Conservation (phyloP, 805 yeast genomes). For the Millerozyma miso region DNA sequence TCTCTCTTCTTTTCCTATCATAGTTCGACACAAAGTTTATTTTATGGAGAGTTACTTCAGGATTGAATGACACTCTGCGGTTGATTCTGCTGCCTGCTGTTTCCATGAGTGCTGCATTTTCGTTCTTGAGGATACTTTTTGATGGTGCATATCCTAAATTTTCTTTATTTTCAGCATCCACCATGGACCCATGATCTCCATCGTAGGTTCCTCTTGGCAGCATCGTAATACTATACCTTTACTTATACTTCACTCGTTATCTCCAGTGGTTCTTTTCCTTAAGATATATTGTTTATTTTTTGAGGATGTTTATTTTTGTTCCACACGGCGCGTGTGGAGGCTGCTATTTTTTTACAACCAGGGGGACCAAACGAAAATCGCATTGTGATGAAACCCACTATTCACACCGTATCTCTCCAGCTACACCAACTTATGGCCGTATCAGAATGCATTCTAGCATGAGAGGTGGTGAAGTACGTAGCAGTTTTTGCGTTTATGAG, state of each 20-base stretch:
- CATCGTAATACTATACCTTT: no score
- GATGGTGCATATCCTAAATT: constrained; percentile 5
- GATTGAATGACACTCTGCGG: constrained; percentile 74
- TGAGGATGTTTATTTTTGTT: background rate
- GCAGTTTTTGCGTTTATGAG: no score
- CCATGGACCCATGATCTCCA: background rate
- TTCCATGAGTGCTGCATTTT: constrained; percentile 18
- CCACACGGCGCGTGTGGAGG: background rate
- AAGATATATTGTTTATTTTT: background rate
- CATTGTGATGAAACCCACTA: no score
- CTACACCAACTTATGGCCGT: no score
- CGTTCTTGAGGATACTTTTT: constrained; percentile 20
- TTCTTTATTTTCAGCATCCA: constrained; percentile 2
- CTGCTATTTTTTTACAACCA: no score
- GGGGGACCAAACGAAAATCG: no score
- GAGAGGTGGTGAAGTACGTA: no score
- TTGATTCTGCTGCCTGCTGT: constrained; percentile 10
- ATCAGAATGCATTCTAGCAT: no score
- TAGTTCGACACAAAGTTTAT: constrained; percentile 34
- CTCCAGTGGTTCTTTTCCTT: background rate
- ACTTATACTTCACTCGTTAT: background rate
- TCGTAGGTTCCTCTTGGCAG: background rate
- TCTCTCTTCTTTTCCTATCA: constrained; percentile 19
- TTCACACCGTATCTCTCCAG: no score
- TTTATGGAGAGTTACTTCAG: constrained; percentile 64